Conservation (phyloP, 768 basidiomycete genomes). For the Pleurotus tuoliensis region DNA sequence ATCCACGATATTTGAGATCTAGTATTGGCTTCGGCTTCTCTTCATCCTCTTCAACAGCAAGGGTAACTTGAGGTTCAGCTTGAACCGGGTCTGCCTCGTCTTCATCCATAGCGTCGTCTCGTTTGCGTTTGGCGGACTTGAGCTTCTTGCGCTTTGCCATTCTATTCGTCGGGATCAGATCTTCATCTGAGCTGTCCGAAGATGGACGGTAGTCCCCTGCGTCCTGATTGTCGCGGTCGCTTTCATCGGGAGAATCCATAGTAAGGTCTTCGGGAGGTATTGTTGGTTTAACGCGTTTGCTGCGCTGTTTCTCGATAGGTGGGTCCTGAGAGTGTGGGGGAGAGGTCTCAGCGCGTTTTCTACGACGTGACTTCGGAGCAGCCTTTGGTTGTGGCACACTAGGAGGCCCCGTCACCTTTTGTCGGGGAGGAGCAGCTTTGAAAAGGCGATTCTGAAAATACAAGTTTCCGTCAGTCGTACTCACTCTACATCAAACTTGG, state of each 20-base stretch:
- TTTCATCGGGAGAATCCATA: conserved; percentile 23
- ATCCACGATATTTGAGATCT: conserved; percentile 65
- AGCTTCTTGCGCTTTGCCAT: conserved; percentile 13
- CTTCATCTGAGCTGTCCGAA: conserved; percentile 1
- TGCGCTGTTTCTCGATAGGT: not conserved
- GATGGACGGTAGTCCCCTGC: conserved; percentile 3
- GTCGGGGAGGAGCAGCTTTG: conserved; percentile 23
- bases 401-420: conserved; percentile 10
- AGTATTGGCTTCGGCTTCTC: conserved; percentile 70
- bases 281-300: not conserved
- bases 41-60: conserved; percentile 61
- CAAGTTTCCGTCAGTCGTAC: not conserved
- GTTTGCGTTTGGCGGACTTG: not conserved
- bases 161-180: conserved; percentile 12
- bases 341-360: conserved; percentile 13
- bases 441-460: conserved; percentile 28
- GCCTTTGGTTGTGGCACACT: not conserved
- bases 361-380: conserved; percentile 11
- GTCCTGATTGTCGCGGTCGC: conserved; percentile 17
- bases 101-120: conserved; percentile 8
- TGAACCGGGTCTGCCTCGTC: conserved; percentile 17
- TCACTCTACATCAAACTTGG: not conserved
- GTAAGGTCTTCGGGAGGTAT: conserved; percentile 23
- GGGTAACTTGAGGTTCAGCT: conserved; percentile 22
- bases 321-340: not conserved